Percentiles rank a stretch among this genome's conserved stretches.
These are phyloP conservation scores for Pneumocystis carinii DNA, from an alignment of 1,139 yeast species.

Conservation along the genomic window DNA sequence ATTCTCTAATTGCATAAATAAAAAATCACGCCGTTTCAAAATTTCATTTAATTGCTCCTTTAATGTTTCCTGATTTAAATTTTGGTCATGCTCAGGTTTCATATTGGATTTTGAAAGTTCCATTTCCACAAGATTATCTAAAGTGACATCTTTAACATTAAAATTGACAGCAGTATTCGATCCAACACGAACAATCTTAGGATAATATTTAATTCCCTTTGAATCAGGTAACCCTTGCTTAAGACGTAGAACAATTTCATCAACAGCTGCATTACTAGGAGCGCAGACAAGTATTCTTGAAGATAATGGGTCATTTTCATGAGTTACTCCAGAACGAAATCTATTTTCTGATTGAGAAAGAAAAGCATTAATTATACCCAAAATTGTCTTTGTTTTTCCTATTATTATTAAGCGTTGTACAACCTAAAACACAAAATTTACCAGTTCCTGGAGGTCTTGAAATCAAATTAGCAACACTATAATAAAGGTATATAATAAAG, in stretches of 20 bases:
- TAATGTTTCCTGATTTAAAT: slow-evolving; percentile 32
- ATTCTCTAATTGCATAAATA: slow-evolving; percentile 29
- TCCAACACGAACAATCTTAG: slow-evolving; percentile 78
- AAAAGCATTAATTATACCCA: slow-evolving; percentile 76
- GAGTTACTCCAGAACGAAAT: slow-evolving; percentile 22
- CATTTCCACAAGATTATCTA: slow-evolving; percentile 74
- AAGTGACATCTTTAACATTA: slow-evolving; percentile 65
- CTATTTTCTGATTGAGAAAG: slow-evolving; percentile 31
- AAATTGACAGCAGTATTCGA: slow-evolving; percentile 76
- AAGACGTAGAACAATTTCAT: slow-evolving; percentile 79
- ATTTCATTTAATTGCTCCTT: slow-evolving; percentile 40
- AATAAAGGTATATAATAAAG: not conserved
- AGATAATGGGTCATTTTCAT: slow-evolving; percentile 20
- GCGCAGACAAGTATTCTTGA: slow-evolving; percentile 75
- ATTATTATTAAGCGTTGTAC: not conserved
- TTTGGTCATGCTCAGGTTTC: slow-evolving; percentile 19
- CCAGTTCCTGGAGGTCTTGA: slow-evolving; percentile 76
- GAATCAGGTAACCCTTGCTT: slow-evolving; percentile 50
- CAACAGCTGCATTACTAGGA: slow-evolving; percentile 98
- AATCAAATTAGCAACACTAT: not conserved
- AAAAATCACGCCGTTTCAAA: slow-evolving; percentile 35
- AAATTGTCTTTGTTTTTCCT: slow-evolving; percentile 84
- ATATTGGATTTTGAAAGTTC: slow-evolving; percentile 27
- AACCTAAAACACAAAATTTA: not conserved
- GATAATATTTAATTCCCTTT: slow-evolving; percentile 45